Base-by-base conservation (phyloP, 306 rosid species). In the Hippophae tibetana region DNA sequence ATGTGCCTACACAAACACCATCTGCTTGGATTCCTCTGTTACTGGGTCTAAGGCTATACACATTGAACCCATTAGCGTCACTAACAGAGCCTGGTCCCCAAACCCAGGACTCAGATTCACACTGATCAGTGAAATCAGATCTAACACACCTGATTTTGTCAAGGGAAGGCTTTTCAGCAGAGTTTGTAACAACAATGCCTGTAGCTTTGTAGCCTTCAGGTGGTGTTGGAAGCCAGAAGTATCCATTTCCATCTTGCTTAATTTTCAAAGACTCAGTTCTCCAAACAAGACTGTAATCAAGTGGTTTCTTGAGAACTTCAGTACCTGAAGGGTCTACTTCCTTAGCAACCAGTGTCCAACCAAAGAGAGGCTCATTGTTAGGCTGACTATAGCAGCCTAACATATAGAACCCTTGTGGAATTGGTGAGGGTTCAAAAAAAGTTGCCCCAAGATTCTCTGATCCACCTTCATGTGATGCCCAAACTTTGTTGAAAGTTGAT, bases 341-440 rank as follows among this genome's bases (percentile, higher is more conserved):
- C 68, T 81, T 76, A 13, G 82, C 88, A 1, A 73, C 95, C 52
- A 90, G 86, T 7, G 77, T 69, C 79, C 77, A 80, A 27, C 94
- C 95, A 56, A 67, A 84, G 13, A 86, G 79, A 5, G 88, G 79
- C 43, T 63, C 79, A 64, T 77, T 86, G 69, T 90, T 90, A 4
- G 90, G 75, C 56, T 86, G 97, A 77, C 76, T 58, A 47, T 84
- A 86, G 64, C 67, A 70, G 7, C 90, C 90, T 23, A 90, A 72
- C 81, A 70, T 64, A 14, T 52, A 76, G 72, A 90, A 86, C 9
- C 90, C 97, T 42, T 75, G 45, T 1, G 94, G 94, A 60, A 90
- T 60, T 31, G 68, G 75, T 18, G 70, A 56, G n/a, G 97, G 97
- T 52, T 90, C 97, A 52, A 71, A 90, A 41, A 86, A 61, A 9